These are phyloP conservation scores for Puccinia triticina DNA, from an alignment of 1,284 basidiomycete genomes.

Conservation along the genomic window DNA sequence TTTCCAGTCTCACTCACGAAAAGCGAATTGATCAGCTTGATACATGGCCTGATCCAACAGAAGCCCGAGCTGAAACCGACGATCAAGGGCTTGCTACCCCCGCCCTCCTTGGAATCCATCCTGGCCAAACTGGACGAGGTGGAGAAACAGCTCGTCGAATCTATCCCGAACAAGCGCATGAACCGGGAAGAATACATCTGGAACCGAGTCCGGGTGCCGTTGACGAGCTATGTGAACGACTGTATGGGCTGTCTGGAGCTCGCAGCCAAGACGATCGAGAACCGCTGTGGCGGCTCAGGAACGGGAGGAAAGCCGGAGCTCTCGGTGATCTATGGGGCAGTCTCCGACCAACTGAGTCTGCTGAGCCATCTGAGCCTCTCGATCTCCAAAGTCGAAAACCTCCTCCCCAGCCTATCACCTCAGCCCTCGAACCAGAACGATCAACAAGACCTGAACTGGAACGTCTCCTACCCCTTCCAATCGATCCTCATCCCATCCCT, in stretches of 20 bases:
- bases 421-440: conserved; percentile 31
- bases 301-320: conserved; percentile 8
- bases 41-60: conserved; percentile 26
- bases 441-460: conserved; percentile 31
- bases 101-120: conserved; percentile 37
- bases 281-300: not conserved
- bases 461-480: conserved; percentile 38
- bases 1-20: conserved; percentile 34
- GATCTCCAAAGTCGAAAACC: conserved; percentile 31
- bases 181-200: conserved; percentile 48
- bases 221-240: conserved; percentile 43
- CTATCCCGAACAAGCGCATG: conserved; percentile 34
- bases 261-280: conserved; percentile 17
- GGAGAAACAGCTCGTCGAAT: conserved; percentile 27
- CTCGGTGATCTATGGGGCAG: conserved; percentile 29
- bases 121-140: conserved; percentile 9
- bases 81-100: conserved; percentile 30
- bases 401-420: conserved; percentile 12
- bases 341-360: conserved; percentile 35
- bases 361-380: conserved; percentile 25
- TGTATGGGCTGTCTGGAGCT: conserved; percentile 28
- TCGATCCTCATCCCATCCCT: conserved; percentile 37
- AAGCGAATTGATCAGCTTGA: conserved; percentile 30
- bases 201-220: conserved; percentile 42
- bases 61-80: conserved; percentile 43